These are phyloP conservation scores for Elongisporangium anandrum DNA, from an alignment of 352 stramenopile genomes.

Conservation along the genomic window DNA sequence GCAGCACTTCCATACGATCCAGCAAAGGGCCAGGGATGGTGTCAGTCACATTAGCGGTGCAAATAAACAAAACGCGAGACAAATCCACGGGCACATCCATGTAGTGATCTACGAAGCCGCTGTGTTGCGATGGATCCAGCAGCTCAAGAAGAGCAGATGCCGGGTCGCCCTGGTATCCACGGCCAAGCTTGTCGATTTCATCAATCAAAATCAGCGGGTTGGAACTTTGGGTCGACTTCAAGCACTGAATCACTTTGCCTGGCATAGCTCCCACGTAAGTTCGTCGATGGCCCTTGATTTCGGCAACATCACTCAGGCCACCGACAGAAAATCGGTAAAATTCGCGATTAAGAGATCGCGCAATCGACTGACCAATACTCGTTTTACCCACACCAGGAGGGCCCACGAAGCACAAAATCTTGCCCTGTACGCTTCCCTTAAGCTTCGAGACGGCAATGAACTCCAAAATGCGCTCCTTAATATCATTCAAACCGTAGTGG, in stretches of 20 bases:
- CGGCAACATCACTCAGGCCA: constrained; percentile 94
- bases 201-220: constrained; percentile 99
- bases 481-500: constrained; percentile 97
- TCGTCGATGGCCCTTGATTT: constrained; percentile 98
- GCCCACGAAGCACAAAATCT: constrained; percentile 97
- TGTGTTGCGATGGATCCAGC: constrained; percentile 97
- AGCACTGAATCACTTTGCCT: constrained; percentile 97
- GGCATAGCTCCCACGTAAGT: constrained; percentile 99
- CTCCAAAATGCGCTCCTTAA: constrained; percentile 99
- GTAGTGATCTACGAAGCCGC: constrained; percentile 97
- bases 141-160: constrained; percentile 96
- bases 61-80: constrained; percentile 96
- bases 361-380: constrained; percentile 97
- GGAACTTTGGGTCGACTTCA: constrained; percentile 96
- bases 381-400: constrained; percentile 93
- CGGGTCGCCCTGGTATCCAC: constrained; percentile 91
- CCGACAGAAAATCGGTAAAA: constrained; percentile 99
- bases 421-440: constrained; percentile 94
- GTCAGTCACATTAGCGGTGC: constrained; percentile 95
- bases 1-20: constrained; percentile 99
- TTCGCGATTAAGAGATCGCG: constrained; percentile 93
- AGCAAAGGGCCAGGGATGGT: constrained; percentile 96
- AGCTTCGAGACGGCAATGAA: constrained; percentile 99
- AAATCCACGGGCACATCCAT: constrained; percentile 98
- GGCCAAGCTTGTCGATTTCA: constrained; percentile 90